A percentile compares a stretch with the other conserved stretches of the same genome.
phyloP scores from a whole-genome alignment of 2,329 filamentous ascomycete genomes.

The Colletotrichum sublineola region DNA sequence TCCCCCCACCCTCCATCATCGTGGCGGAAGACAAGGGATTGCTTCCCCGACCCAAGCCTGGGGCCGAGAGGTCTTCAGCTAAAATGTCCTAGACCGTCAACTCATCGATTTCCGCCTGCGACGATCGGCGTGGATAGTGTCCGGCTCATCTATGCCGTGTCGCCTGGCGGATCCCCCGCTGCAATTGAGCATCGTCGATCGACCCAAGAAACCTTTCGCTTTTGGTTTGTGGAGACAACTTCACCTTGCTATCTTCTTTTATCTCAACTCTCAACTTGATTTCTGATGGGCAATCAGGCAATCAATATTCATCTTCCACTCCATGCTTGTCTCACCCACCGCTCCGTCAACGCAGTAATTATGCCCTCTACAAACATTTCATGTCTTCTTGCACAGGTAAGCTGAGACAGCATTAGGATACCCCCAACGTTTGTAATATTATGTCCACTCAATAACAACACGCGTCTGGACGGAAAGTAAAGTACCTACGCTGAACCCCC shows the following conservation, averaged over 20 bases:
- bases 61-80: neutral
- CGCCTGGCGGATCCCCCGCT: neutral
- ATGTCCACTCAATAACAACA: slow-evolving; percentile 17
- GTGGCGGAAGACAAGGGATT: slow-evolving; percentile 10
- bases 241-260: neutral
- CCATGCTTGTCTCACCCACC: neutral
- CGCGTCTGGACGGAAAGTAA: neutral
- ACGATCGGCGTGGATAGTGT: slow-evolving; percentile 3
- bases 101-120: neutral
- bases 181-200: slow-evolving; percentile 10
- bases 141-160: neutral
- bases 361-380: neutral
- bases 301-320: neutral
- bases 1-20: neutral
- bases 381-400: neutral
- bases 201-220: neutral
- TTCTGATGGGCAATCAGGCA: neutral
- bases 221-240: neutral
- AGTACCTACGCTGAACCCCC: neutral
- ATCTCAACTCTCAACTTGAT: neutral
- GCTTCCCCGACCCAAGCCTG: slow-evolving; percentile 10
- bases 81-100: neutral
- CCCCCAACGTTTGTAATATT: slow-evolving; percentile 15
- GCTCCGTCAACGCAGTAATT: neutral
- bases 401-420: slow-evolving; percentile 16